A percentile compares a stretch with the other conserved stretches of the same genome.
These are phyloP conservation scores for Candolleomyces eurysporus DNA, from an alignment of 768 basidiomycete species.

Conservation along the genomic window DNA sequence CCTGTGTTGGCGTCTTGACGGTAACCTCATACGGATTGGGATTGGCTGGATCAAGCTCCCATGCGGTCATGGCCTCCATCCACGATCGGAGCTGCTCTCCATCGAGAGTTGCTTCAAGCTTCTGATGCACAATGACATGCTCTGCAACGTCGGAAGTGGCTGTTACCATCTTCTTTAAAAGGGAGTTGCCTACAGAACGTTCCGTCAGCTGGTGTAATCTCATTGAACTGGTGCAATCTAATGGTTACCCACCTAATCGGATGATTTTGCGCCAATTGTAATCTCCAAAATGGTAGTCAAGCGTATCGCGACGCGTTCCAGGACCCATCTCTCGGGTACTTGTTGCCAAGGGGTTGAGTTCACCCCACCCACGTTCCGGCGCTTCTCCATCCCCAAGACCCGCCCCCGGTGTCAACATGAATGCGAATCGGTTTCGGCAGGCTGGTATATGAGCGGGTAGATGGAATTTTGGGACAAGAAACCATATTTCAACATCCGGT, in stretches of 20 bases:
- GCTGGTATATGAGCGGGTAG: constrained; percentile 19
- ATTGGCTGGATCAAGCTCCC: constrained; percentile 18
- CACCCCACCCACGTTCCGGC: constrained; percentile 30
- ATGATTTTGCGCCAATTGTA: constrained; percentile 27
- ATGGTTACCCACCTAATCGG: constrained; percentile 9
- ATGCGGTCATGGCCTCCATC: constrained; percentile 15
- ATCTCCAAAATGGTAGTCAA: constrained; percentile 26
- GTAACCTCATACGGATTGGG: constrained; percentile 18
- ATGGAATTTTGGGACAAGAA: constrained; percentile 25
- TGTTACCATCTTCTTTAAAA: not conserved
- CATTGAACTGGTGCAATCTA: not conserved
- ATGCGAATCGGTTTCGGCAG: constrained; percentile 22
- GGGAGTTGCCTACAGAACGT: not conserved
- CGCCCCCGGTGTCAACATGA: constrained; percentile 21
- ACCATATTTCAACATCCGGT: not conserved
- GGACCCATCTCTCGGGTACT: constrained; percentile 39
- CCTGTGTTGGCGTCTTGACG: no score
- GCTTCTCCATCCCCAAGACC: constrained; percentile 35
- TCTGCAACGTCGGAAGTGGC: not conserved
- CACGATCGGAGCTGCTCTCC: constrained; percentile 9
- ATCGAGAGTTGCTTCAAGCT: not conserved
- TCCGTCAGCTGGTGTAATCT: not conserved
- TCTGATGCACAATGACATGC: not conserved
- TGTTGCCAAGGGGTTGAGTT: constrained; percentile 20
- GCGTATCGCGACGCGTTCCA: constrained; percentile 21